Evolutionary conservation across 768 basidiomycete genomes (phyloP), one percentile per base, ranked within the genome.

Genomic region (Coprinopsis sp.): DNA sequence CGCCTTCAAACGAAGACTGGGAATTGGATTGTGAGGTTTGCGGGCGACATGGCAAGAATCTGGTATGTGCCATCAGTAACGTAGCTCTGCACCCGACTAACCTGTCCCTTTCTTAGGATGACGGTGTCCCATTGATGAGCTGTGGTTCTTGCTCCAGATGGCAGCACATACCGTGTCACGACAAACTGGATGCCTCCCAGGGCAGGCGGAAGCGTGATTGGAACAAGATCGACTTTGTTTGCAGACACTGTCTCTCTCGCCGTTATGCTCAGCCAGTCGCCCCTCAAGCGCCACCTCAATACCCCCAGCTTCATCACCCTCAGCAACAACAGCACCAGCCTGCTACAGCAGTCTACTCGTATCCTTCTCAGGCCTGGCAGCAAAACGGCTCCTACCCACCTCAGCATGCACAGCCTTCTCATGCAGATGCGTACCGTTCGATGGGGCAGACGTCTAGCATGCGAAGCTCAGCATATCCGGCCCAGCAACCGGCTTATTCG

Each of bases 151-250:
- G 93, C 63, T 76, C 73, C 12, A 81, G 81, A 62, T 96, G 92
- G 93, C 93, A 95, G 56, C 93, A 96, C 56, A 89, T 89, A 27
- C 60, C 69, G 18, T 96, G 93, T 57, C 90, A 94, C 57, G 88
- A 95, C 58, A 67, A 64, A 38, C 78, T 73, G 23, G 92, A 94
- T 62, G 64, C 67, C 24, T 65, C 71, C 18, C 74, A 77, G 34
- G 86, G 90, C 19, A 75, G 74, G 12, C 78, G 76, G 3, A 76
- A 71, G 53, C 80, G 91, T 16, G 81, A 93, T 54, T 96, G 93
- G 93, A 79, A 88, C 41, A 58, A 68, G n/a, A 88, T 87, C 44
- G 87, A 92, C 33, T 96, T 96, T 59, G 62, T 81, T 50, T 93
- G 90, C 61, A 68, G 66, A 37, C 68, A 68, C 27, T 91, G 89